Evolutionary conservation across 2,329 filamentous ascomycete genomes (phyloP).

Genomic region (Exophiala sp.): DNA sequence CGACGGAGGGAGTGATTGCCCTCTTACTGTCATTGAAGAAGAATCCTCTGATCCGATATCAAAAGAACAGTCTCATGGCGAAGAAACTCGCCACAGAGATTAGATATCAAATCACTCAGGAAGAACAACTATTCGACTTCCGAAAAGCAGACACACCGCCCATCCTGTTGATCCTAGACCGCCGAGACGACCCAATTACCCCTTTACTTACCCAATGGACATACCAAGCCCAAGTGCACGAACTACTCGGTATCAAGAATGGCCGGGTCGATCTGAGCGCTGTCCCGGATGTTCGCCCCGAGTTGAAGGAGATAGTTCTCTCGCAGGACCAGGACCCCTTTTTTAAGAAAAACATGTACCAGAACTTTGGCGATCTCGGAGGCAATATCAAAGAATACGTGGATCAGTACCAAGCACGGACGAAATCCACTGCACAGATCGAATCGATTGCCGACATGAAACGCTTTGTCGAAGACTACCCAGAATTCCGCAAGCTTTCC

Average conservation of each 20-base stretch:
- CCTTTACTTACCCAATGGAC: slow-evolving; percentile 96
- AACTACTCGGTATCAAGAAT: slow-evolving; percentile 86
- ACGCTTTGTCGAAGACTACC: slow-evolving; percentile 97
- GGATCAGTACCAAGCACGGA: slow-evolving; percentile 94
- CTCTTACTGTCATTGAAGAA: slow-evolving; percentile 87
- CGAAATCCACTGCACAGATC: slow-evolving; percentile 92
- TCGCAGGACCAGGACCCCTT: slow-evolving; percentile 97
- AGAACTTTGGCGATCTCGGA: slow-evolving; percentile 93
- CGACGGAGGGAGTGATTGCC: slow-evolving; percentile 80
- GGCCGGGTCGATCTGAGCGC: slow-evolving; percentile 85
- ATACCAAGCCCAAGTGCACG: slow-evolving; percentile 99
- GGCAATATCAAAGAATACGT: slow-evolving; percentile 99
- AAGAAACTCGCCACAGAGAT: slow-evolving; percentile 93
- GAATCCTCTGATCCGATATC: slow-evolving; percentile 88
- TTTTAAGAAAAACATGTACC: slow-evolving; percentile 98
- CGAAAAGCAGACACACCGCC: slow-evolving; percentile 90
- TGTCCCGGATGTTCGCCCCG: slow-evolving; percentile 75
- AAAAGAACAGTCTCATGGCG: slow-evolving; percentile 80
- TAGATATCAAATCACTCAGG: slow-evolving; percentile 86
- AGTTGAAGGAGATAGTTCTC: slow-evolving; percentile 87
- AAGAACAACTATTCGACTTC: slow-evolving; percentile 95
- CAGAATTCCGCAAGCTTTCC: slow-evolving; percentile 92
- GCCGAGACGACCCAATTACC: slow-evolving; percentile 89
- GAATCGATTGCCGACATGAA: slow-evolving; percentile 99
- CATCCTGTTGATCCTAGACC: slow-evolving; percentile 81